Conservation (phyloP, 2,329 filamentous ascomycete species). For the Stachybotrys chartarum region DNA sequence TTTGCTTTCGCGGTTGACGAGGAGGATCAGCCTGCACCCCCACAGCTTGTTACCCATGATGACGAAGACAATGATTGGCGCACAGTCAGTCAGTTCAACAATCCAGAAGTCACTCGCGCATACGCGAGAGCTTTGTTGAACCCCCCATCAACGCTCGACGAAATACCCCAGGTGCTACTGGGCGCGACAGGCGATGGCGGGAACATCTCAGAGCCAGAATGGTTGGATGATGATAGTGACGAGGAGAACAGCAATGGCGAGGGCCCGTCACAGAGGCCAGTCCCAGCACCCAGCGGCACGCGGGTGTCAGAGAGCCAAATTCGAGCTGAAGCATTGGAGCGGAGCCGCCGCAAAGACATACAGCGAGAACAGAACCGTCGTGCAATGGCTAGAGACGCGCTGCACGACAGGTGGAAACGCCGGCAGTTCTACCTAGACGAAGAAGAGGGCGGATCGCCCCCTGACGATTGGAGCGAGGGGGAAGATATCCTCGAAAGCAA, state of each 20-base stretch:
- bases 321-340: slow-evolving; percentile 27
- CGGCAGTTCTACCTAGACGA: slow-evolving; percentile 78
- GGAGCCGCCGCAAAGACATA: slow-evolving; percentile 25
- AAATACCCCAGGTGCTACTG: slow-evolving; percentile 32
- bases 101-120: slow-evolving; percentile 24
- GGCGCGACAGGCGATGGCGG: slow-evolving; percentile 21
- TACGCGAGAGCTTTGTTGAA: slow-evolving; percentile 39
- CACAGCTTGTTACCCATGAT: slow-evolving; percentile 15
- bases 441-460: slow-evolving; percentile 67
- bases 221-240: slow-evolving; percentile 12
- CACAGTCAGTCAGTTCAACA: slow-evolving; percentile 21
- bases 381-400: slow-evolving; percentile 40
- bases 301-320: slow-evolving; percentile 31
- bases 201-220: background rate
- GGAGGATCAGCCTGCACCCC: slow-evolving; percentile 7
- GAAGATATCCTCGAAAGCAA: slow-evolving; percentile 45
- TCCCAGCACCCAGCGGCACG: too few species aligned
- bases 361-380: slow-evolving; percentile 32
- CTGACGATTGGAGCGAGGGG: slow-evolving; percentile 55
- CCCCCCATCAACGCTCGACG: slow-evolving; percentile 35
- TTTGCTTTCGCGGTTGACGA: slow-evolving; percentile 28
- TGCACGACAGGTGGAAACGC: slow-evolving; percentile 68
- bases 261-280: too few species aligned
- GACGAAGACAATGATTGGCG: slow-evolving; percentile 28
- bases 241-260: slow-evolving; percentile 18